These are phyloP conservation scores for Carex scoparia DNA, from an alignment of 176 grass and related monocot genomes.

Conservation along the genomic window DNA sequence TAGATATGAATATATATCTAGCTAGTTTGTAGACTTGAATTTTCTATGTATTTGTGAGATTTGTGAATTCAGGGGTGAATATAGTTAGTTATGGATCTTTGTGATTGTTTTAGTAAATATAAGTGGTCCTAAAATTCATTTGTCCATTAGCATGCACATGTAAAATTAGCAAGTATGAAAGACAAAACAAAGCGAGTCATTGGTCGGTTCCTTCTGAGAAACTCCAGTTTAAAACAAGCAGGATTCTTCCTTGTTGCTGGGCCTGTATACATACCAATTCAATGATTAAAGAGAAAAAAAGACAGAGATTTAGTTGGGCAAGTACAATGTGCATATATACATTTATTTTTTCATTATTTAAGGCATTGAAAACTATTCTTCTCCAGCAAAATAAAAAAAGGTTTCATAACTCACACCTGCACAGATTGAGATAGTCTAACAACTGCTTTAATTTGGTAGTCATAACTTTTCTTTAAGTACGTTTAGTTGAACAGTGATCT, in stretches of 20 bases:
- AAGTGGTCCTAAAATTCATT: background rate
- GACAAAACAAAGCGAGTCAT: background rate
- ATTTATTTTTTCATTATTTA: background rate
- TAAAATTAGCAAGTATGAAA: background rate
- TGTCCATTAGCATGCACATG: background rate
- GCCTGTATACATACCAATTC: background rate
- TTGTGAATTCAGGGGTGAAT: too few species aligned
- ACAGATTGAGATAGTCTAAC: conserved; percentile 12
- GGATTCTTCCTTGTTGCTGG: background rate
- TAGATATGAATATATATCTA: background rate
- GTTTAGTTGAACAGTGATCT: background rate
- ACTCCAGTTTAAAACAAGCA: background rate
- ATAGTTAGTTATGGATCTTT: background rate
- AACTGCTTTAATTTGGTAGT: background rate
- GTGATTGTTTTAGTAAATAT: background rate
- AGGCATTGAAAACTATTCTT: conserved; percentile 9
- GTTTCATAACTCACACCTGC: conserved; percentile 1
- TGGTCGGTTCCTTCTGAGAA: background rate
- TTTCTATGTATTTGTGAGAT: background rate
- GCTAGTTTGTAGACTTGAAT: background rate
- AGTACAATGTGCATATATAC: background rate
- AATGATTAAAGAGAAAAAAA: background rate
- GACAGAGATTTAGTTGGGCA: background rate
- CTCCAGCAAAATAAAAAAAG: background rate
- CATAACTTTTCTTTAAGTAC: background rate